phyloP scores from a whole-genome alignment of 306 rosid genomes.

The Vicia sativa region DNA sequence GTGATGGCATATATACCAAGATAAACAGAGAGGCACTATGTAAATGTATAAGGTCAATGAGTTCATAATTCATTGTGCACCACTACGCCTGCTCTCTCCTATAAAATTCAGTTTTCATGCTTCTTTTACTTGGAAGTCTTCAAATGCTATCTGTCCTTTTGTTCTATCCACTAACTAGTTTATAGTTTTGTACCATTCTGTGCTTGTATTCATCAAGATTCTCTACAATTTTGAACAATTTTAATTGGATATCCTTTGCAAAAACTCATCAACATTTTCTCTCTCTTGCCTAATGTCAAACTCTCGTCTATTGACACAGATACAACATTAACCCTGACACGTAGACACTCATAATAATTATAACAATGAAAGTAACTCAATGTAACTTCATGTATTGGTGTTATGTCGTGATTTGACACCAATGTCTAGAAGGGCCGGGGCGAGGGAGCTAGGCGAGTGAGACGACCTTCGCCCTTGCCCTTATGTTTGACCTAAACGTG shows the following conservation, averaged over 20 bases:
- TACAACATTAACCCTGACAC: not conserved
- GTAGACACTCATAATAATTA: too few relatives aligned
- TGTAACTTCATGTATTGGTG: not conserved
- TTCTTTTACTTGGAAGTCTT: conserved; percentile 44
- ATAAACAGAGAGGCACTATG: conserved; percentile 52
- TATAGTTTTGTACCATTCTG: conserved; percentile 24
- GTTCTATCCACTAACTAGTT: conserved; percentile 40
- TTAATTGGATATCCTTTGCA: conserved; percentile 35
- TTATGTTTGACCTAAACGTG: too few relatives aligned
- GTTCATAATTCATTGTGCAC: conserved; percentile 56
- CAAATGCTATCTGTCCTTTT: conserved; percentile 36
- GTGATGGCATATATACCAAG: conserved; percentile 51
- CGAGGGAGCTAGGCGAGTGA: too few relatives aligned
- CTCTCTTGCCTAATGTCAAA: conserved; percentile 36
- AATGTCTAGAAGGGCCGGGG: too few relatives aligned
- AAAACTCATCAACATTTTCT: too few relatives aligned
- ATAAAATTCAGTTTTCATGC: conserved; percentile 59
- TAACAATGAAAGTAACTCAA: not conserved
- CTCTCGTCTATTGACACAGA: not conserved
- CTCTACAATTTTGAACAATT: conserved; percentile 31
- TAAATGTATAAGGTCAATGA: conserved; percentile 49
- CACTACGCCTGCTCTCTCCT: conserved; percentile 56
- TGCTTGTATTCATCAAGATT: conserved; percentile 46
- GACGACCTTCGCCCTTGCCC: too few relatives aligned
- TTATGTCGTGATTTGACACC: too few relatives aligned